phyloP scores from a whole-genome alignment of 2,329 filamentous ascomycete genomes.

The Fonsecaea multimorphosa region DNA sequence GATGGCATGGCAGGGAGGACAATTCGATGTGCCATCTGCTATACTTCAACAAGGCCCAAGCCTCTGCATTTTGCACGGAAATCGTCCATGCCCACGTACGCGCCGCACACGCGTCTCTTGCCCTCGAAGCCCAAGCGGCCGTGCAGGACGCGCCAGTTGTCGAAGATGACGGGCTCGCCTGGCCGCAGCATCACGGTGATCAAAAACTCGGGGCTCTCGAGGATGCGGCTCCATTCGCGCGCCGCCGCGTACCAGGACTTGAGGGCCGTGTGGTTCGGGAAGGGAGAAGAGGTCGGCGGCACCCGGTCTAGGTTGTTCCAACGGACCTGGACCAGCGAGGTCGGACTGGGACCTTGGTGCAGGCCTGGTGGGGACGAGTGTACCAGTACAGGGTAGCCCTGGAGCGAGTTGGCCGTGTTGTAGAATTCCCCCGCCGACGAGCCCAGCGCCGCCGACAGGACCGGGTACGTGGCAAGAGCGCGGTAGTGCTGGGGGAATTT shows the following conservation, averaged over 20 bases:
- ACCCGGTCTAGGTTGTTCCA: constrained; percentile 96
- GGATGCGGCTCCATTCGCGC: constrained; percentile 71
- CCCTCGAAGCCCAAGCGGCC: constrained; percentile 84
- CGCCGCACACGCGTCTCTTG: constrained; percentile 85
- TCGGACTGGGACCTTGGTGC: constrained; percentile 36
- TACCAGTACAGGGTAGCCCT: constrained; percentile 72
- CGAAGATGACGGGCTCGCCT: constrained; percentile 82
- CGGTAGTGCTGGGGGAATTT: constrained; percentile 64
- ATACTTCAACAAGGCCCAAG: constrained; percentile 23
- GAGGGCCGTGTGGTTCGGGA: constrained; percentile 50
- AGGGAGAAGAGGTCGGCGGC: constrained; percentile 60
- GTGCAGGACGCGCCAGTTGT: constrained; percentile 95
- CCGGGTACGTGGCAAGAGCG: constrained; percentile 60
- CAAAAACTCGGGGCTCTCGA: constrained; percentile 69
- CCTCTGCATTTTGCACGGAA: constrained; percentile 33
- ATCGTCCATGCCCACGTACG: constrained; percentile 68
- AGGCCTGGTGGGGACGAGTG: constrained; percentile 47
- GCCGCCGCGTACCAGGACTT: constrained; percentile 79
- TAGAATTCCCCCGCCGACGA: constrained; percentile 70
- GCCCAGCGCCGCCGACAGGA: constrained; percentile 84
- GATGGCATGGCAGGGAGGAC: no score
- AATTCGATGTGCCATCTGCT: background rate
- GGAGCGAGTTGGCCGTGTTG: constrained; percentile 64
- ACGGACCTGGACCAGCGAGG: constrained; percentile 68
- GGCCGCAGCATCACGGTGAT: constrained; percentile 83